Evolutionary conservation across 139 green algal species (phyloP).

Genomic region (Micractinium conductrix): DNA sequence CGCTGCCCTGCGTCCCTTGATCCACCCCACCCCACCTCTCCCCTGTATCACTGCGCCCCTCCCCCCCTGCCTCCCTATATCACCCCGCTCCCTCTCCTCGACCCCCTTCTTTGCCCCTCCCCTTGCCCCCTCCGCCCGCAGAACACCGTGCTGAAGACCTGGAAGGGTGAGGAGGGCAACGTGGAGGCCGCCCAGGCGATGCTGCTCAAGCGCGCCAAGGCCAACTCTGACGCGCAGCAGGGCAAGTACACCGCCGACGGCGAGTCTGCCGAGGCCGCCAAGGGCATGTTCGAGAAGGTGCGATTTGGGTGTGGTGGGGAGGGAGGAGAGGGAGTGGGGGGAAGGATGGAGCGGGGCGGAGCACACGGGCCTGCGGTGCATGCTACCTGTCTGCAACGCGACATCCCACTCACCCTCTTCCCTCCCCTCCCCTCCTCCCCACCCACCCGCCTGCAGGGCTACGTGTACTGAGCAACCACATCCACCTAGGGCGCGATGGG

Average conservation of each 20-base stretch:
- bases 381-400: too few species aligned
- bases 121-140: too few species aligned
- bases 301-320: not conserved
- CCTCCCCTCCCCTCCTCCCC: too few species aligned
- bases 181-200: slow-evolving; percentile 86
- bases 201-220: slow-evolving; percentile 92
- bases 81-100: too few species aligned
- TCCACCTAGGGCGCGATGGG: not conserved
- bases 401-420: not conserved
- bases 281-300: slow-evolving; percentile 94
- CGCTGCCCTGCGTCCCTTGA: not conserved
- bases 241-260: slow-evolving; percentile 91
- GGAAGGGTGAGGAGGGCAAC: slow-evolving; percentile 94
- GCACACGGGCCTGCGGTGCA: not conserved
- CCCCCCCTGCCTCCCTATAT: too few species aligned
- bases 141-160: slow-evolving; percentile 86
- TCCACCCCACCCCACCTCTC: too few species aligned
- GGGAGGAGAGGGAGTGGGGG: not conserved
- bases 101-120: too few species aligned
- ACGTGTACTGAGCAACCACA: slow-evolving; percentile 1
- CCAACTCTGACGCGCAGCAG: slow-evolving; percentile 95
- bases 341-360: not conserved
- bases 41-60: too few species aligned
- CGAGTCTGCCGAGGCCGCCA: slow-evolving; percentile 58
- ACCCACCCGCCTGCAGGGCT: not conserved